Conservation (phyloP, 2,329 filamentous ascomycete genomes). For the Ophiostoma triangulosporum region DNA sequence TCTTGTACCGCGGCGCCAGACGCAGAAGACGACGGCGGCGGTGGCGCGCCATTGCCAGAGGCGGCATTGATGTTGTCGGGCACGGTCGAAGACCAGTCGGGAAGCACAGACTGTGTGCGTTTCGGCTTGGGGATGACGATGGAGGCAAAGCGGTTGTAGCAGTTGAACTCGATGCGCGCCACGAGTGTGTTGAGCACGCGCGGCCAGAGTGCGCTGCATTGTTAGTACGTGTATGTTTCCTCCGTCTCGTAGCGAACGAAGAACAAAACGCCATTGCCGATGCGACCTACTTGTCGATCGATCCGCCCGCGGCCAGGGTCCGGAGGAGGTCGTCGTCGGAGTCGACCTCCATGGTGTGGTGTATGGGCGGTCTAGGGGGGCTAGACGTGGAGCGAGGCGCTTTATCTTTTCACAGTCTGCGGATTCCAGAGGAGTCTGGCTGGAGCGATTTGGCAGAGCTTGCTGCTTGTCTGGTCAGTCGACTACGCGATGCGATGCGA, state of each 20-base stretch:
- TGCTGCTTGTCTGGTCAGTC: background rate
- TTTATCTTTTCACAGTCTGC: background rate
- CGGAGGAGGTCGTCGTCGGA: conserved; percentile 35
- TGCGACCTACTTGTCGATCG: conserved; percentile 37
- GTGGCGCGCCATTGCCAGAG: conserved; percentile 18
- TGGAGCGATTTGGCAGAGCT: background rate
- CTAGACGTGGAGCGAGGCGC: background rate
- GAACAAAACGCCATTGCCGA: conserved; percentile 25
- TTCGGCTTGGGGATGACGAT: conserved; percentile 39
- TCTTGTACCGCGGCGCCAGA: conserved; percentile 34
- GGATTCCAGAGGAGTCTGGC: background rate
- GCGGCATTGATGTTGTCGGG: conserved; percentile 6
- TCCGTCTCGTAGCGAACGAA: no score
- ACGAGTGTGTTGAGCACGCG: conserved; percentile 51
- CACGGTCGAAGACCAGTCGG: conserved; percentile 15
- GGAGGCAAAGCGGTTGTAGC: conserved; percentile 58
- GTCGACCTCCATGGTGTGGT: conserved; percentile 40
- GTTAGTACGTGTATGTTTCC: conserved; percentile 2
- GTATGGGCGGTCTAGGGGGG: background rate
- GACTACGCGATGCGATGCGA: background rate
- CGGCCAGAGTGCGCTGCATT: conserved; percentile 41
- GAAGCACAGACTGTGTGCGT: conserved; percentile 29
- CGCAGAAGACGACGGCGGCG: background rate
- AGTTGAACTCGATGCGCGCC: conserved; percentile 47
- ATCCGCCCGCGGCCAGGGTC: conserved; percentile 35